phyloP scores from a whole-genome alignment of 148 eudicot species.

The Chenopodium suecicum region DNA sequence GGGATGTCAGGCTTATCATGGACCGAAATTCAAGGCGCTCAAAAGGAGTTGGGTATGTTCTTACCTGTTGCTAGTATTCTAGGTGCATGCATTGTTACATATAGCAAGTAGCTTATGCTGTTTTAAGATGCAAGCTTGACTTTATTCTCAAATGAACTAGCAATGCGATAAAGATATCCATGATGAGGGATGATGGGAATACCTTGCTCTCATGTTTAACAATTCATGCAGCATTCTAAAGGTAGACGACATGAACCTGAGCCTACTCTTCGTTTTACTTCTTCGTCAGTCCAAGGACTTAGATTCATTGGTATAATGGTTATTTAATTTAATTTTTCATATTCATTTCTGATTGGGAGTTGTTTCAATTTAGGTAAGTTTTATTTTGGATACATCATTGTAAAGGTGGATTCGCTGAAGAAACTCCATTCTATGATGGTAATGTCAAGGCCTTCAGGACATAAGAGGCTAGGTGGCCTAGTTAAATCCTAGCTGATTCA shows the following conservation, averaged over 20 bases:
- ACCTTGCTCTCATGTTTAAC: slow-evolving; percentile 59
- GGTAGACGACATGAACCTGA: slow-evolving; percentile 59
- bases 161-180: slow-evolving; percentile 54
- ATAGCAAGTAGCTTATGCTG: slow-evolving; percentile 27
- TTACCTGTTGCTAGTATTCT: slow-evolving; percentile 5
- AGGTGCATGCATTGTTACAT: slow-evolving; percentile 24
- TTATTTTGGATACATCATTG: slow-evolving; percentile 31
- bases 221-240: slow-evolving; percentile 56
- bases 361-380: slow-evolving; percentile 44
- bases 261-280: slow-evolving; percentile 24
- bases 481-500: slow-evolving; percentile 21
- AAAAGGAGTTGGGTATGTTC: slow-evolving; percentile 96
- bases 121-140: slow-evolving; percentile 44
- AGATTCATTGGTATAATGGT: slow-evolving; percentile 27
- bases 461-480: slow-evolving; percentile 28
- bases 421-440: slow-evolving; percentile 35
- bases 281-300: slow-evolving; percentile 22
- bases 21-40: slow-evolving; percentile 93
- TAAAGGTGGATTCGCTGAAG: slow-evolving; percentile 33
- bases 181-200: slow-evolving; percentile 64
- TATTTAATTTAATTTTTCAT: slow-evolving; percentile 16
- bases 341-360: slow-evolving; percentile 30
- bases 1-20: slow-evolving; percentile 95
- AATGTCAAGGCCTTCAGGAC: slow-evolving; percentile 25
- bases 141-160: slow-evolving; percentile 53